Conservation (phyloP, 306 rosid genomes). For the Quillaja saponaria region DNA sequence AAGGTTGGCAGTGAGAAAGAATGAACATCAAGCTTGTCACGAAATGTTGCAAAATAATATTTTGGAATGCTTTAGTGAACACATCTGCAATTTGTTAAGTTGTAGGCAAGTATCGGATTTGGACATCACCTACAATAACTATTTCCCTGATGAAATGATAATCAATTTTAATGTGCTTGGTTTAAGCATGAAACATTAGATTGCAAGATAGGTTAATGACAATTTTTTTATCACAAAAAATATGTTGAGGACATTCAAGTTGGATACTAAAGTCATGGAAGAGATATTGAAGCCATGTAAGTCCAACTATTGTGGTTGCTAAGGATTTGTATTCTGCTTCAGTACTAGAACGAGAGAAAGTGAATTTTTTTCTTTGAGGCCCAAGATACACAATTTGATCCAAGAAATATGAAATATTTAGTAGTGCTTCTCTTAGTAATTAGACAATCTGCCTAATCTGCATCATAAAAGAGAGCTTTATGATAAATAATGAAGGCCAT, state of each 20-base stretch:
- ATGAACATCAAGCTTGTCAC: background rate
- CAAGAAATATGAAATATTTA: background rate
- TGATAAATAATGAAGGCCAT: background rate
- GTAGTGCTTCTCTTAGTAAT: background rate
- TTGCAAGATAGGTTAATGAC: background rate
- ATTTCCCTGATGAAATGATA: background rate
- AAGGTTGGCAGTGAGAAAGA: background rate
- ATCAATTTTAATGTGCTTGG: background rate
- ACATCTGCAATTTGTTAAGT: background rate
- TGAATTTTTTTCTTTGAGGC: background rate
- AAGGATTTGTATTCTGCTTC: background rate
- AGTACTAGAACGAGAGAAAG: background rate
- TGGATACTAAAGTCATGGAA: background rate
- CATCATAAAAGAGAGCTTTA: constrained; percentile 10
- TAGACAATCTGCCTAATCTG: background rate
- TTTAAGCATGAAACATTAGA: background rate
- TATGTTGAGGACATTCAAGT: background rate
- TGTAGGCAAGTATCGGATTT: background rate
- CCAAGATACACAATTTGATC: background rate
- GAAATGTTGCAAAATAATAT: background rate
- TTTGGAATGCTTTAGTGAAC: background rate
- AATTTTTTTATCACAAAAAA: background rate
- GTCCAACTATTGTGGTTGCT: background rate
- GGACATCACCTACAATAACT: background rate
- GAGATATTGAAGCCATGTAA: constrained; percentile 3